A percentile compares a stretch with the other conserved stretches of the same genome.
Evolutionary conservation across 1,139 yeast genomes (phyloP).

Genomic region (Scheffersomyces cryptocercus): DNA sequence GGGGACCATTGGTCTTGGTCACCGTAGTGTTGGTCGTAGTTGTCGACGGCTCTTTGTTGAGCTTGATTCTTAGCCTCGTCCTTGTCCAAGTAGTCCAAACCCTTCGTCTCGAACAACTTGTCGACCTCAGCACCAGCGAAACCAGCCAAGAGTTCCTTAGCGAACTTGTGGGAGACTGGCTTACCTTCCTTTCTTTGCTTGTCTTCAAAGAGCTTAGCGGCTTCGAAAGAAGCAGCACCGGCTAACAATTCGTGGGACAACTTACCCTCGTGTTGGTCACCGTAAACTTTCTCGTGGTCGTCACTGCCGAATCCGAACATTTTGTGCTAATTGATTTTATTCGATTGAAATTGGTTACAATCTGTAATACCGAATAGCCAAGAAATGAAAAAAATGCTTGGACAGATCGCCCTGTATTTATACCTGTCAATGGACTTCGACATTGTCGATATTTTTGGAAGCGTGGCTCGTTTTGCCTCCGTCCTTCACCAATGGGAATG

Average conservation of each 20-base stretch:
- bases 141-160: conserved; percentile 32
- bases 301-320: conserved; percentile 22
- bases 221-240: conserved; percentile 38
- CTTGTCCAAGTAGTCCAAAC: conserved; percentile 35
- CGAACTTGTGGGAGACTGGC: conserved; percentile 32
- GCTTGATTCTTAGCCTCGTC: conserved; percentile 27
- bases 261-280: conserved; percentile 30
- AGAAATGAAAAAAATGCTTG: too few relatives aligned
- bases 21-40: conserved; percentile 34
- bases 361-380: too few relatives aligned
- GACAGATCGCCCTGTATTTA: not conserved
- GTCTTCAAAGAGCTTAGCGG: conserved; percentile 33
- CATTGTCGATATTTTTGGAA: not conserved
- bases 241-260: conserved; percentile 34
- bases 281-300: conserved; percentile 26
- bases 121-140: conserved; percentile 36
- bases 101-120: conserved; percentile 36
- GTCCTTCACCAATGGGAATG: not conserved
- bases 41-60: conserved; percentile 17
- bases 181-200: conserved; percentile 34
- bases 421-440: not conserved
- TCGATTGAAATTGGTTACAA: too few relatives aligned
- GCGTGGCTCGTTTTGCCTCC: not conserved
- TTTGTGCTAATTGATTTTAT: not conserved
- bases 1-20: conserved; percentile 29